phyloP scores from a whole-genome alignment of 176 grass and related monocot species.

The Avena insularis region DNA sequence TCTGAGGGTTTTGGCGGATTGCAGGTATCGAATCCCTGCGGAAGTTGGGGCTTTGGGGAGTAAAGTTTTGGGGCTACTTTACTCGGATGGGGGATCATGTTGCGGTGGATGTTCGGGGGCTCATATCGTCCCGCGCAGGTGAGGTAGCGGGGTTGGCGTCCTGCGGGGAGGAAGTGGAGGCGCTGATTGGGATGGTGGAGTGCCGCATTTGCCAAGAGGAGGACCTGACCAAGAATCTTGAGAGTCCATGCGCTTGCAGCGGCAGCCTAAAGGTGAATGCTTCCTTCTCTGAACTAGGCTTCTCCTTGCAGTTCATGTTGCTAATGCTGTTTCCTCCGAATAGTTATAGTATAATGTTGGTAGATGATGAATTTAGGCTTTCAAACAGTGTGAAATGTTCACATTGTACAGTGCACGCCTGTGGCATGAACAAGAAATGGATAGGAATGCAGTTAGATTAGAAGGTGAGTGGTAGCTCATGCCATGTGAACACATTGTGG shows the following conservation, averaged over 20 bases:
- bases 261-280: conserved; percentile 83
- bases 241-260: conserved; percentile 85
- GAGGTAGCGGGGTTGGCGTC: conserved; percentile 32
- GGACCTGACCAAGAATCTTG: conserved; percentile 76
- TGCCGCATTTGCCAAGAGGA: conserved; percentile 99
- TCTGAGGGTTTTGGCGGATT: not conserved
- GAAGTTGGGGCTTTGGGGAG: conserved; percentile 1
- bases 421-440: not conserved
- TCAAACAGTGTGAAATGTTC: not conserved
- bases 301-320: not conserved
- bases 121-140: conserved; percentile 20
- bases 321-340: not conserved
- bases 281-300: conserved; percentile 33
- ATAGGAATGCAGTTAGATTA: not conserved
- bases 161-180: conserved; percentile 46
- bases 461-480: conserved; percentile 18
- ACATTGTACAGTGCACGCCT: not conserved
- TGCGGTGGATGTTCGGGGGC: conserved; percentile 63
- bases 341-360: not conserved
- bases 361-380: not conserved
- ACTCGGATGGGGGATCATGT: conserved; percentile 79
- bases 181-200: conserved; percentile 74
- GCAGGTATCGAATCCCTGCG: not conserved
- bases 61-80: not conserved
- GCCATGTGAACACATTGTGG: not conserved